Evolutionary conservation across 805 yeast species (phyloP), one percentile per base, ranked within the genome.

Genomic region (Wickerhamiella allomyrinae): DNA sequence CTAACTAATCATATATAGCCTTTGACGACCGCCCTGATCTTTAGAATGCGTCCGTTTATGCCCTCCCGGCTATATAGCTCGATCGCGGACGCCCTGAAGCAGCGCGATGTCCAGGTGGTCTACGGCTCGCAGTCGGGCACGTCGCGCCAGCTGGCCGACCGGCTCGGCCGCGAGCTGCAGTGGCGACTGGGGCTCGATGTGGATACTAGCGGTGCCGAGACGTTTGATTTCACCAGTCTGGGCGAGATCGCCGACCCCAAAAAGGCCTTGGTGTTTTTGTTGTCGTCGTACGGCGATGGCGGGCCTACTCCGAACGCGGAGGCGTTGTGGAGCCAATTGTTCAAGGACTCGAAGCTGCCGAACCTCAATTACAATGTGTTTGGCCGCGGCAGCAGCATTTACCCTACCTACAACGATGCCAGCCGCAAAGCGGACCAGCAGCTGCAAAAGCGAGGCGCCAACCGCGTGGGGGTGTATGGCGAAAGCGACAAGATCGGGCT

Each of bases 61-160:
- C n/a, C n/a, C n/a, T n/a, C 5, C n/a, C 29, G 29, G n/a, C n/a
- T 24, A 11, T 24, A 8, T 27, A 13, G 31, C 4, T n/a, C 17
- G 8, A 27, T 27, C 11, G 31, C 31, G 17, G 31, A 27, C 31
- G 3, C 31, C 8, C 31, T 27, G 17, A 27, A 27, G 8, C 13
- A 13, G 6, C 8, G 23, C 21, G 76, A 79, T 47, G 74, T 79
- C 29, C 60, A 79, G 36, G 74, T 84, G 2, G 66, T 84, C 33
- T 82, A 69, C 54, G 94, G 86, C 2, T 80, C 94, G 8, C 94
- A 84, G 58, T 82, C 94, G 1, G 95, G 95, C 47, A 82, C 93
- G 14, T 84, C 94, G 21, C 93, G 83, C 58, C 89, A 81, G 53
- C 79, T 79, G 51, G 85, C 91, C n/a, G 70, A 74, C 50, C 79